Evolutionary conservation across 148 eudicot genomes (phyloP).

Genomic region (Vaccinium darrowii): DNA sequence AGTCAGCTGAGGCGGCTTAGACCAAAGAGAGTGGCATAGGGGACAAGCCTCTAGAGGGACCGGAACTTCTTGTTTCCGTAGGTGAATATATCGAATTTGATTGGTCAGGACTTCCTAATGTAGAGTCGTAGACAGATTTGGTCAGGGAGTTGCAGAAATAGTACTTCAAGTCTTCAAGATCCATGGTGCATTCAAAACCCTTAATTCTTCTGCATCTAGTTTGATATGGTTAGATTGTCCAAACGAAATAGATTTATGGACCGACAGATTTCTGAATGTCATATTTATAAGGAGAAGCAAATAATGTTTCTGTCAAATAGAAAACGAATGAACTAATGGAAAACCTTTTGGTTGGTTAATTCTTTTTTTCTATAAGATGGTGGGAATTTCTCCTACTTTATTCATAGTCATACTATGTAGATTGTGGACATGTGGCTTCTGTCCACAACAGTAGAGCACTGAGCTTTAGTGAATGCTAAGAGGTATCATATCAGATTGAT

Average conservation of each 20-base stretch:
- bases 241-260: neutral
- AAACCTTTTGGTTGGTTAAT: neutral
- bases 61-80: neutral
- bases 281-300: neutral
- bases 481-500: neutral
- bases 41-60: neutral
- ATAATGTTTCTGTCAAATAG: neutral
- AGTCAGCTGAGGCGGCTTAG: neutral
- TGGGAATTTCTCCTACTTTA: neutral
- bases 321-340: neutral
- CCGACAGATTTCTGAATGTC: neutral
- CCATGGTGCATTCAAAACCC: neutral
- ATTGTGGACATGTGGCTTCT: neutral
- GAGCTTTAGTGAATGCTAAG: constrained; percentile 1
- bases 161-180: neutral
- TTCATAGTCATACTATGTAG: neutral
- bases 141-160: neutral
- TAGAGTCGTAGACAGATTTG: neutral
- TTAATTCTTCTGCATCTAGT: neutral
- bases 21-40: neutral
- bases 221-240: neutral
- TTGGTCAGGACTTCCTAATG: neutral
- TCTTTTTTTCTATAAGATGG: neutral
- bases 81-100: neutral
- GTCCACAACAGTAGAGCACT: neutral